Evolutionary conservation across 108 stramenopile species (phyloP).

Genomic region (Ochromonas danica): DNA sequence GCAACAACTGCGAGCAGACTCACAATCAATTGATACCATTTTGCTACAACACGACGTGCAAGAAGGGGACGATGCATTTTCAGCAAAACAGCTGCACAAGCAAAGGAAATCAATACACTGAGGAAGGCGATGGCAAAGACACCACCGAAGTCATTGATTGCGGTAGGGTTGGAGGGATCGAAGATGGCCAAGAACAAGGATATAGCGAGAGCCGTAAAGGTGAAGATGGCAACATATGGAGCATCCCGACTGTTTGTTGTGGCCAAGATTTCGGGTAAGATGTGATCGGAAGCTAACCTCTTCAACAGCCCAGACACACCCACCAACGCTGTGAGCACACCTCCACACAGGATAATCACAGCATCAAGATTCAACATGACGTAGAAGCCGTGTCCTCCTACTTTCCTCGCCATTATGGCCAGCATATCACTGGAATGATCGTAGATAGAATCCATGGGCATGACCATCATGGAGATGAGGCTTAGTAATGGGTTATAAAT

Average conservation of each 20-base stretch:
- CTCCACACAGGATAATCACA: constrained; percentile 66
- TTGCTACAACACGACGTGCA: not conserved
- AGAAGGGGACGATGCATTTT: constrained; percentile 1
- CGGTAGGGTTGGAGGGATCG: not conserved
- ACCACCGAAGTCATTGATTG: constrained; percentile 7
- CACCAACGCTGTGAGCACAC: constrained; percentile 66
- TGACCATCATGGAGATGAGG: too few species aligned
- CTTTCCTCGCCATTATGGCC: not conserved
- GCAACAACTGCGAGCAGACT: not conserved
- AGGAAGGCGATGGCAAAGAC: constrained; percentile 23
- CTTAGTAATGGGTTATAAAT: constrained; percentile 58
- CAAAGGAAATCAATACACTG: not conserved
- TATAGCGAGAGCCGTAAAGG: not conserved
- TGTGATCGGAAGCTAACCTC: constrained; percentile 65
- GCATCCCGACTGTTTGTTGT: not conserved
- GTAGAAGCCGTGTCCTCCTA: constrained; percentile 36
- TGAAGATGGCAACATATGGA: not conserved
- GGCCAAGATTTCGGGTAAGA: constrained; percentile 62
- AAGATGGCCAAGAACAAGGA: constrained; percentile 21
- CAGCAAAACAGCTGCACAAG: not conserved
- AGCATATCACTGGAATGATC: not conserved
- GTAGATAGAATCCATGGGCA: constrained; percentile 38
- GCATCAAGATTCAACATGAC: constrained; percentile 59
- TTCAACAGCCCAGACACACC: constrained; percentile 66
- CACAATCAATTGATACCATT: constrained; percentile 7